Evolutionary conservation across 2,329 filamentous ascomycete genomes (phyloP).

Genomic region (Verticillium dahliae): DNA sequence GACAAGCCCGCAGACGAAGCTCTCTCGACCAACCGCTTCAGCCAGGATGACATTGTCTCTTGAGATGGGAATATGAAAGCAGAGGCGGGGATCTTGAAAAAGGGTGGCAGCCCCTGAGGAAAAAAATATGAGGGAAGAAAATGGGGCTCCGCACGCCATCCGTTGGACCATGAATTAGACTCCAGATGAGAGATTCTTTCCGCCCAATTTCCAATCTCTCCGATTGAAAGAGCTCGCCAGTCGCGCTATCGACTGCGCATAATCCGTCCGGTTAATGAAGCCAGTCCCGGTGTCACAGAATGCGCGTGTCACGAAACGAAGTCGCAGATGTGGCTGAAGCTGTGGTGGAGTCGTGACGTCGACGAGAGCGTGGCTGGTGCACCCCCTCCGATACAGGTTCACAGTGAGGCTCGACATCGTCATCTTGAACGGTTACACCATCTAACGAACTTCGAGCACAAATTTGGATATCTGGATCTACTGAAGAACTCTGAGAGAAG

Average conservation of each 20-base stretch:
- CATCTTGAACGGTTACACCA: conserved; percentile 22
- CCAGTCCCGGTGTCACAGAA: background rate
- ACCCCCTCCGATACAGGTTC: background rate
- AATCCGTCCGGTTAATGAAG: background rate
- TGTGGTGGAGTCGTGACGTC: background rate
- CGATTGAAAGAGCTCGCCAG: background rate
- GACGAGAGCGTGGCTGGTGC: background rate
- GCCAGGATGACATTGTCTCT: background rate
- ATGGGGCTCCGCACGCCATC: too few relatives aligned
- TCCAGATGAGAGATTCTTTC: background rate
- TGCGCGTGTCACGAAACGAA: background rate
- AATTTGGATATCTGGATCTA: too few relatives aligned
- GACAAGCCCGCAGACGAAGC: background rate
- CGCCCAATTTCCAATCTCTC: background rate
- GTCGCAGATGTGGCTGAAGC: background rate
- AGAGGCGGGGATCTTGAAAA: too few relatives aligned
- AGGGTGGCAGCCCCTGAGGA: too few relatives aligned
- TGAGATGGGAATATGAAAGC: background rate
- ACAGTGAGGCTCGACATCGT: conserved; percentile 30
- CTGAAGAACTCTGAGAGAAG: too few relatives aligned
- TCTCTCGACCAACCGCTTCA: background rate
- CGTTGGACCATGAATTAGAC: too few relatives aligned
- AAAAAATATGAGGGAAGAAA: too few relatives aligned
- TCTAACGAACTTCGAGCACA: too few relatives aligned
- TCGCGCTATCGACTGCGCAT: background rate